Evolutionary conservation across 2,329 filamentous ascomycete species (phyloP), one percentile per base, ranked within the genome.

Genomic region (Colletotrichum tabaci): DNA sequence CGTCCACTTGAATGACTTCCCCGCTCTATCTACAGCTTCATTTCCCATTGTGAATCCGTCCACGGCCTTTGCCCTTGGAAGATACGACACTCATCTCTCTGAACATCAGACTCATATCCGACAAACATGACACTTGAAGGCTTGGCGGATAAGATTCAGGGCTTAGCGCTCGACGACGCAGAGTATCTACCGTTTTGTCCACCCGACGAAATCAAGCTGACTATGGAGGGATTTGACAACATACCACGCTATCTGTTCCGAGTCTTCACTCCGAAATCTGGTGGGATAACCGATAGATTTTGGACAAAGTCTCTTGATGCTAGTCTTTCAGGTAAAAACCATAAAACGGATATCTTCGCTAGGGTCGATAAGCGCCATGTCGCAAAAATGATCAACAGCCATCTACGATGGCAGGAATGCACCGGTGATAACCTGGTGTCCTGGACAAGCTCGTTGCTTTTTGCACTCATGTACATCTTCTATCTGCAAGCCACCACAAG

Each of bases 111-210:
- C 23, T 26, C 2, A 3, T 62, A 5, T 50, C 40, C 15, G 13
- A 52, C 3, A 18, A 62, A 46, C 38, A 62, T 62, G 46, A 9
- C 23, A 52, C 47, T n/a, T 62, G 5, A 62, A 44, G 47, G 18
- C 60, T 10, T 47, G 6, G 10, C 18, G 46, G 18, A 47, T n/a
- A 18, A 47, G 7, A 9, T 47, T n/a, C 46, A 2, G 7, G 46
- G 3, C 46, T 4, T 47, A n/a, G 21, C 3, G 10, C 46, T 47
- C 13, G 18, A 3, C 46, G 7, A 47, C 10, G 46, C 1, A 47
- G 4, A 47, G 1, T 21, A 2, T 8, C 18, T 47, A n/a, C 46
- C 46, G 18, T 47, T 47, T 47, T 47, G 46, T 9, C 18, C 13
- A 6, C 18, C 46, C 3, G 18, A 47, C n/a, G 46, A 47, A 16